Evolutionary conservation across 2,329 filamentous ascomycete species (phyloP).

Genomic region (Fonsecaea monophora): DNA sequence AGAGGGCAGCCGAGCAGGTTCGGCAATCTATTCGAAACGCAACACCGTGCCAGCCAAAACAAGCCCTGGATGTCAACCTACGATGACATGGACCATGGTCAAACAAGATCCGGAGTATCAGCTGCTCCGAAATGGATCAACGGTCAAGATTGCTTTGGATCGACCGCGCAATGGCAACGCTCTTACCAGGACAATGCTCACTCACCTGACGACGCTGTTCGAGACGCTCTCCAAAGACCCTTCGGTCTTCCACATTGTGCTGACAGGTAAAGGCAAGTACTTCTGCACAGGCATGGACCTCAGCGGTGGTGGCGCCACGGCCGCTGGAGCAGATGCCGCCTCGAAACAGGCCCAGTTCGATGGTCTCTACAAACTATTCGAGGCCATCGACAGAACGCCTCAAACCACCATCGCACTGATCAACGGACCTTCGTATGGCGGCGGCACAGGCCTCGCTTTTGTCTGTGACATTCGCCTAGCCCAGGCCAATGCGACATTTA

Average conservation of each 20-base stretch:
- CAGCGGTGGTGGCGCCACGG: slow-evolving; percentile 38
- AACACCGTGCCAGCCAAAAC: background rate
- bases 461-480: slow-evolving; percentile 50
- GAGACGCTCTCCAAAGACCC: slow-evolving; percentile 38
- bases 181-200: slow-evolving; percentile 49
- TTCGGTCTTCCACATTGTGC: slow-evolving; percentile 43
- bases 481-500: slow-evolving; percentile 36
- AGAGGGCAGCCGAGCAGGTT: slow-evolving; percentile 71
- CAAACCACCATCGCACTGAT: slow-evolving; percentile 53
- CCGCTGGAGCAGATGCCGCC: slow-evolving; percentile 32
- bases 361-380: slow-evolving; percentile 42
- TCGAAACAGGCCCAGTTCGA: slow-evolving; percentile 34
- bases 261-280: slow-evolving; percentile 31
- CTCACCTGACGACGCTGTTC: slow-evolving; percentile 44
- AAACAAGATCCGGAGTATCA: slow-evolving; percentile 39
- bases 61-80: background rate
- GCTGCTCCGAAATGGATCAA: slow-evolving; percentile 43
- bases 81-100: slow-evolving; percentile 35
- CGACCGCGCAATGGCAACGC: slow-evolving; percentile 50
- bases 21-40: slow-evolving; percentile 50
- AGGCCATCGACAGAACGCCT: slow-evolving; percentile 49
- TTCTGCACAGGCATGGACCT: slow-evolving; percentile 39
- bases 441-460: slow-evolving; percentile 54
- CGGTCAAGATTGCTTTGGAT: slow-evolving; percentile 42
- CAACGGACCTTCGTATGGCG: slow-evolving; percentile 54